Base-by-base conservation (phyloP, 371 early-diverging fungal genomes). In the Mucor plumbeus region DNA sequence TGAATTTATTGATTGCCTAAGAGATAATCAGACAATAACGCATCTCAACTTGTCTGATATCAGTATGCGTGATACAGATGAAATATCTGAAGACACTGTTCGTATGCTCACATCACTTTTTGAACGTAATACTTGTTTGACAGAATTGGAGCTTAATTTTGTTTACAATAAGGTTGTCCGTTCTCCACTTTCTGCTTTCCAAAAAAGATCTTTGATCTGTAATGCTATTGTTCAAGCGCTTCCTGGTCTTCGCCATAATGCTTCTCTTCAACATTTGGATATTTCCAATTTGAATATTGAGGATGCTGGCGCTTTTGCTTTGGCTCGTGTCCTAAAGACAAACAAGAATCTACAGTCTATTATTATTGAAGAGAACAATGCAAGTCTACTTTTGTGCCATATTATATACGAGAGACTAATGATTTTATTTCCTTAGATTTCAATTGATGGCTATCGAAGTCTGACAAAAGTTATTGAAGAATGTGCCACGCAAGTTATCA, bases 1-100 rank as follows among this genome's bases (percentile, higher is more conserved):
- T 21, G 82, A 82, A 58, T 65, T 79, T 13, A 71, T 82, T 33
- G 80, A 79, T 47, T 75, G 75, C 21, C 11, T 82, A 19, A 65
- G 76, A 10, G 76, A 79, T 43, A 82, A 82, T 38, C 68, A 62
- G 5, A 73, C 56, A 3, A 21, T 82, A 17, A 41, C 48, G 1
- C 59, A 63, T 17, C 57, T 82, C 26, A 72, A 75, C 44, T 15
- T 82, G 14, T 72, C 80, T 0, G 74, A 76, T 58, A 76, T 78
- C 21, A 59, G 35, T 13, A 55, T 78, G 21, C 50, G 64, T 2
- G 71, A 74, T 5, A 55, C 73, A 4, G 61, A 60, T 0, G 66
- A 68, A 1, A 59, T 78, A 0, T 81, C 78, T 1, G 59, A 53
- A 15, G 80, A 82, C 35, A 82, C 78, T 0, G 71, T 74, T 0